These are phyloP conservation scores for Glycyrrhiza uralensis DNA, from an alignment of 306 rosid genomes.

Conservation along the genomic window DNA sequence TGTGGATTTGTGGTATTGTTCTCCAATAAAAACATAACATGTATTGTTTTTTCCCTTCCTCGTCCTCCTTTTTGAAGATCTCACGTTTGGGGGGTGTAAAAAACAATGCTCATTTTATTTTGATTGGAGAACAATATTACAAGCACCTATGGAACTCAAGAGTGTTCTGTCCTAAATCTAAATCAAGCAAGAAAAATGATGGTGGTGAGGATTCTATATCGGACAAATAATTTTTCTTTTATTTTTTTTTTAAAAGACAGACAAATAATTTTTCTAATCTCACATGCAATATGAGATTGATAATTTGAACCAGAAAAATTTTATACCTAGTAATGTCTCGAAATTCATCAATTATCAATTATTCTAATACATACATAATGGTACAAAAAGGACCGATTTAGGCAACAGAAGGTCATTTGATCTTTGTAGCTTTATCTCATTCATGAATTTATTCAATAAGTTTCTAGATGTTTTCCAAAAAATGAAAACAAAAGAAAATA, in stretches of 20 bases:
- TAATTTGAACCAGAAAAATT: neutral
- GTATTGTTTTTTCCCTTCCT: neutral
- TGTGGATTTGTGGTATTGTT: neutral
- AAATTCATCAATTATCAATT: too few relatives aligned
- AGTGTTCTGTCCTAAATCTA: neutral
- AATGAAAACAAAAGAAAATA: too few relatives aligned
- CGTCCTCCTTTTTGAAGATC: neutral
- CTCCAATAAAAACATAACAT: neutral
- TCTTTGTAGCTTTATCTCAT: conserved; percentile 7
- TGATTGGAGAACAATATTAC: neutral
- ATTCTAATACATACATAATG: neutral
- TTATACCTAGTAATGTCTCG: too few relatives aligned
- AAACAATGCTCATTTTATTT: neutral
- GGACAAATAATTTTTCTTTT: too few relatives aligned
- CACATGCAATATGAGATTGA: neutral
- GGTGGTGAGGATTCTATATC: neutral
- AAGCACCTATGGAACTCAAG: neutral
- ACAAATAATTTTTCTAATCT: neutral
- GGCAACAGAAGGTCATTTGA: neutral
- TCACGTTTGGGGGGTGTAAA: neutral
- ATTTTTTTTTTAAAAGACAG: too few relatives aligned
- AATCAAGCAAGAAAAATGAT: neutral
- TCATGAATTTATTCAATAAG: neutral
- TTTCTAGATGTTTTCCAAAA: too few relatives aligned
- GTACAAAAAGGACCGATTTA: conserved; percentile 16